phyloP scores from a whole-genome alignment of 495 filamentous ascomycete genomes.

The Podospora bellae-mahoneyi region DNA sequence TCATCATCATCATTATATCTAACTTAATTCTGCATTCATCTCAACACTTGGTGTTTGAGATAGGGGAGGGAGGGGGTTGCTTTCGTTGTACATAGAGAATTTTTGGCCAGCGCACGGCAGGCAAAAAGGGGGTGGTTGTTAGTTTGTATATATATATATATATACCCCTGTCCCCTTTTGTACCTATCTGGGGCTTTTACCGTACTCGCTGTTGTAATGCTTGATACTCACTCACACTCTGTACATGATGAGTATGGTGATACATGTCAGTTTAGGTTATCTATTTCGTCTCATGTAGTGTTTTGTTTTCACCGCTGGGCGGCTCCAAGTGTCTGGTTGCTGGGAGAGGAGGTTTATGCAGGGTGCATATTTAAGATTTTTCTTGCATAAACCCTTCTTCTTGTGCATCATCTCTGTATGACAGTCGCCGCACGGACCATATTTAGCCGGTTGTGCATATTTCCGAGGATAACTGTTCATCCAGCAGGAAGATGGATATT shows the following conservation, averaged over 20 bases:
- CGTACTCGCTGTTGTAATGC: neutral
- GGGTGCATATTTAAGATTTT: neutral
- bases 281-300: neutral
- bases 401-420: neutral
- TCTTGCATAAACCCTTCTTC: neutral
- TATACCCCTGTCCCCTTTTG: neutral
- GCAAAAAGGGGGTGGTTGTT: neutral
- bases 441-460: too few relatives aligned
- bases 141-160: neutral
- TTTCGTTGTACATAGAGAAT: neutral
- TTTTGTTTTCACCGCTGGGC: neutral
- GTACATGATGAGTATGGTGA: too few relatives aligned
- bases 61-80: neutral
- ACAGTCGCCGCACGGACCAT: too few relatives aligned
- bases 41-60: neutral
- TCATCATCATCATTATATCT: slow-evolving; percentile 3
- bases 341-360: neutral
- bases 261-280: too few relatives aligned
- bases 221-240: neutral
- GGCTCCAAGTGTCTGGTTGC: neutral
- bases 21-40: slow-evolving; percentile 1
- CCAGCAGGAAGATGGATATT: too few relatives aligned
- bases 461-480: too few relatives aligned
- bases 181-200: neutral
- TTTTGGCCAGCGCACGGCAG: neutral